Percentiles rank a stretch among this genome's conserved stretches.
These are phyloP conservation scores for Diaporthe sp. DNA, from an alignment of 2,329 filamentous ascomycete genomes.

Conservation along the genomic window DNA sequence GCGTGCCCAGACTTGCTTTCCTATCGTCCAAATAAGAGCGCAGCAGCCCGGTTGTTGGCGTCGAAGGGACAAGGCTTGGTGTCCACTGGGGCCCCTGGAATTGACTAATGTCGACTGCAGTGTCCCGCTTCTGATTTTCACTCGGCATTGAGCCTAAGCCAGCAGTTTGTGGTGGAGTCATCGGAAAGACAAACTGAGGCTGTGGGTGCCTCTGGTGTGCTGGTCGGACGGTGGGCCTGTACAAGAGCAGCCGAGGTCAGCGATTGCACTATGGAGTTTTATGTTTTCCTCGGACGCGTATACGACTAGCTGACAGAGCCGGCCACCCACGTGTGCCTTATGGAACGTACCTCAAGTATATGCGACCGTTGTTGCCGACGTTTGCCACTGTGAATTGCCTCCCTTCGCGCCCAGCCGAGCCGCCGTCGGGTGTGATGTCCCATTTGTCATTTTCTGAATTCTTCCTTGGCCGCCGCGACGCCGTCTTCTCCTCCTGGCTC, in stretches of 20 bases:
- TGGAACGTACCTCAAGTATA: conserved; percentile 79
- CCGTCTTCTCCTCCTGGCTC: conserved; percentile 56
- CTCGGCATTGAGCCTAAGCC: conserved; percentile 63
- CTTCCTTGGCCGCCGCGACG: conserved; percentile 57
- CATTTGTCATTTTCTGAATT: conserved; percentile 68
- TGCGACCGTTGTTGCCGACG: conserved; percentile 85
- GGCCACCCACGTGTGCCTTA: neutral
- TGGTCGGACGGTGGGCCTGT: conserved; percentile 72
- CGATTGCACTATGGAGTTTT: neutral
- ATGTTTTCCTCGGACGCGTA: neutral
- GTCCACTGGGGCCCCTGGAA: conserved; percentile 58
- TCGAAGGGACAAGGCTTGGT: conserved; percentile 55
- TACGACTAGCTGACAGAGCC: neutral
- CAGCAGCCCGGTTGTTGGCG: conserved; percentile 50
- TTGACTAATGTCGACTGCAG: conserved; percentile 44
- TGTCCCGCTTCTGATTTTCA: conserved; percentile 47
- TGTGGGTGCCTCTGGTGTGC: conserved; percentile 73
- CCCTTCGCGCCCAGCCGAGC: conserved; percentile 73
- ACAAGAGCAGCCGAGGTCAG: conserved; percentile 19
- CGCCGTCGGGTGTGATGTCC: conserved; percentile 71
- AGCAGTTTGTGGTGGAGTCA: conserved; percentile 72
- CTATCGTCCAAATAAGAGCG: conserved; percentile 52
- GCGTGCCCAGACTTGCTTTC: conserved; percentile 54
- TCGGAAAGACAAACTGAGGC: conserved; percentile 71
- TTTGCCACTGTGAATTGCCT: conserved; percentile 85